These are phyloP conservation scores for Metarhizium humberi DNA, from an alignment of 2,329 filamentous ascomycete genomes.

Conservation along the genomic window DNA sequence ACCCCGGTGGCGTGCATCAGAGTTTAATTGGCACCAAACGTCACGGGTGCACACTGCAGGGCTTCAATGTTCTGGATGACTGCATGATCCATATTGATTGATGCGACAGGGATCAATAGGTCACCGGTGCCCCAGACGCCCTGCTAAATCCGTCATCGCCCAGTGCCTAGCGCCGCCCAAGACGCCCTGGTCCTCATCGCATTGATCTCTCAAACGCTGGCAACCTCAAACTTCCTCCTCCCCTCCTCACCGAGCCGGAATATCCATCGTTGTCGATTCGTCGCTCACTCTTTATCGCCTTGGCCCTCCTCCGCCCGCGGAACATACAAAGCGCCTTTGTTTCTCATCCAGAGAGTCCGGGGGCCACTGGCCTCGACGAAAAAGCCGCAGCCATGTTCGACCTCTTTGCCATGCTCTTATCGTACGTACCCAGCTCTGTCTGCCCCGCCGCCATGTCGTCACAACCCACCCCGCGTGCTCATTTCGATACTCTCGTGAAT, in stretches of 20 bases:
- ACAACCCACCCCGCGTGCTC: not conserved
- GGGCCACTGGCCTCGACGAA: constrained; percentile 11
- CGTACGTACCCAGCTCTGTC: constrained; percentile 43
- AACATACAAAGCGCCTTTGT: not conserved
- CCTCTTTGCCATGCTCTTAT: constrained; percentile 66
- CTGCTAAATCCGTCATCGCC: not conserved
- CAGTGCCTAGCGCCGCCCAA: too few species aligned
- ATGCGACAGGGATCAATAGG: too few species aligned
- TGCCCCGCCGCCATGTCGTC: constrained; percentile 11
- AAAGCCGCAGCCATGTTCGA: constrained; percentile 56
- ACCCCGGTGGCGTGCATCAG: not conserved
- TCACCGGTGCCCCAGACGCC: not conserved
- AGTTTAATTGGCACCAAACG: not conserved
- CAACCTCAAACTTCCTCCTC: not conserved
- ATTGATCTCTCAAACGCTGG: too few species aligned
- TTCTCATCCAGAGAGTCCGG: not conserved
- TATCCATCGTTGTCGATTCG: not conserved
- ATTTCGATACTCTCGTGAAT: constrained; percentile 6
- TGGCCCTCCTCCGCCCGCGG: not conserved
- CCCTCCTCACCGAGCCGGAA: too few species aligned
- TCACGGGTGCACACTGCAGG: not conserved
- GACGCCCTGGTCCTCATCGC: too few species aligned
- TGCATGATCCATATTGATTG: too few species aligned
- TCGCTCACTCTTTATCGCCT: not conserved
- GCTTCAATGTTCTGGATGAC: not conserved